Conservation (phyloP, 75 land plant species). For the Picea glauca region DNA sequence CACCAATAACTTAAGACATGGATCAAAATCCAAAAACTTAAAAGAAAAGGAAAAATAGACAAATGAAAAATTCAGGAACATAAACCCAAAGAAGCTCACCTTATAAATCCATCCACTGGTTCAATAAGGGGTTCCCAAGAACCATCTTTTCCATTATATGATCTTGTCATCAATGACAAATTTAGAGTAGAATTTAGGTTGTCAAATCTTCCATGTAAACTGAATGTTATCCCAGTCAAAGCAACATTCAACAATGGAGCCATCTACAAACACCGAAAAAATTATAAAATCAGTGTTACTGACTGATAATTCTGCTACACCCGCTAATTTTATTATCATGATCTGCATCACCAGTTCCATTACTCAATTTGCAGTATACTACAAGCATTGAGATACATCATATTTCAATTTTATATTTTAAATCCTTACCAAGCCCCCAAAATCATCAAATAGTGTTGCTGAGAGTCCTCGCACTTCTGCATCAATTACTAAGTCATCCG, state of each 20-base stretch:
- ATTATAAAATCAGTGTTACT: conserved; percentile 2
- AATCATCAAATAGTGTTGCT: conserved; percentile 90
- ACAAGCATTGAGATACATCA: neutral
- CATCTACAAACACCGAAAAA: conserved; percentile 58
- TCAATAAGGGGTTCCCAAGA: conserved; percentile 97
- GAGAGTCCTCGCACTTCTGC: conserved; percentile 69
- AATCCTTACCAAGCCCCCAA: conserved; percentile 82
- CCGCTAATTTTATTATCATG: neutral
- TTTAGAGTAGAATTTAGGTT: conserved; percentile 49
- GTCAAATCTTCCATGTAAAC: conserved; percentile 68
- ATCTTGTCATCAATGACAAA: conserved; percentile 73
- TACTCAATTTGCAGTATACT: neutral
- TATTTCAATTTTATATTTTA: neutral
- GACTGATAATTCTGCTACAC: neutral
- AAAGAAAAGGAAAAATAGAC: neutral
- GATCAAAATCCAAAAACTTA: neutral
- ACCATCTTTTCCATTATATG: conserved; percentile 80
- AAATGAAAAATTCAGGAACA: neutral
- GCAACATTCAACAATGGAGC: conserved; percentile 79
- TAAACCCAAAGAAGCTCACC: conserved; percentile 38
- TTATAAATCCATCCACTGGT: conserved; percentile 76
- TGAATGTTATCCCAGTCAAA: conserved; percentile 48
- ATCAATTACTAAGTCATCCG: conserved; percentile 66
- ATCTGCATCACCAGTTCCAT: neutral
- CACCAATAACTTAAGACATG: neutral